Evolutionary conservation across 1,284 basidiomycete species (phyloP).

Genomic region (Heliocybe sulcata): DNA sequence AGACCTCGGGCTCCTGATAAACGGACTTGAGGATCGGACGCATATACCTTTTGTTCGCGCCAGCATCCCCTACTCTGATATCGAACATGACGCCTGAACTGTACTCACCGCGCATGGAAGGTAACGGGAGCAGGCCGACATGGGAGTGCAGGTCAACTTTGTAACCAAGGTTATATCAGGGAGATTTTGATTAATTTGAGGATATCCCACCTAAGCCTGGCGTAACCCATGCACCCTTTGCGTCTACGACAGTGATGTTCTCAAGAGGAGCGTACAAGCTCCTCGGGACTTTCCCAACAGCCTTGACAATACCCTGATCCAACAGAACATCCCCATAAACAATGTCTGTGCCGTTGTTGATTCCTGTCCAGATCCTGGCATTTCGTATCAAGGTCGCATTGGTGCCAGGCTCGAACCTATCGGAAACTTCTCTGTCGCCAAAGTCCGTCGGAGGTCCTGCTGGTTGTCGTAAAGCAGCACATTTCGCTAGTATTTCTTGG

Average conservation of each 20-base stretch:
- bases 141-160: constrained; percentile 18
- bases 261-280: constrained; percentile 14
- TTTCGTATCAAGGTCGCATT: constrained; percentile 52
- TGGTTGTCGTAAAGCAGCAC: constrained; percentile 26
- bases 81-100: constrained; percentile 11
- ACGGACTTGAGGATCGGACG: too few relatives aligned
- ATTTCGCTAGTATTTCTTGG: constrained; percentile 25
- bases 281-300: constrained; percentile 33
- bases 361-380: constrained; percentile 62
- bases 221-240: constrained; percentile 43
- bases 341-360: constrained; percentile 41
- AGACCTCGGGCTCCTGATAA: too few relatives aligned
- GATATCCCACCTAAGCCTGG: constrained; percentile 25
- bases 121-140: constrained; percentile 15
- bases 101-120: constrained; percentile 31
- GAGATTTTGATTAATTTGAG: background rate
- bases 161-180: background rate
- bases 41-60: too few relatives aligned
- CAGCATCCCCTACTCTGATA: too few relatives aligned
- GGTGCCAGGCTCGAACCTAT: constrained; percentile 63
- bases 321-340: constrained; percentile 44
- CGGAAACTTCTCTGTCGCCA: constrained; percentile 43
- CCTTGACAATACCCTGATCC: constrained; percentile 46
- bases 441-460: constrained; percentile 41
- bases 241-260: constrained; percentile 35